phyloP scores from a whole-genome alignment of 352 stramenopile genomes.

The Phytophthora tubulina region DNA sequence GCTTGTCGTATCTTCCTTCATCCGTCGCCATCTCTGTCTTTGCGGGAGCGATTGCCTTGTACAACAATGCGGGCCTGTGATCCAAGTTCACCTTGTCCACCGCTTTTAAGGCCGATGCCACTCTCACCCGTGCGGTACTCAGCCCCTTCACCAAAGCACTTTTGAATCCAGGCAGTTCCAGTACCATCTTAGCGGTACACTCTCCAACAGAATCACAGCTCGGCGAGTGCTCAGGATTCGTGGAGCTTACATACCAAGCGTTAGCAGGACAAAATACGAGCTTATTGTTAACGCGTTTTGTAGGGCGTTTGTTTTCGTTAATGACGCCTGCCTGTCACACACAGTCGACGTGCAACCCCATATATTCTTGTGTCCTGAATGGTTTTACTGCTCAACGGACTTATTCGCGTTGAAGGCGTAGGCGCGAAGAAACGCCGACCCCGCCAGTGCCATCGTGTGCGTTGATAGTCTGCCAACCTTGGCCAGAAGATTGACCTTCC shows the following conservation, averaged over 20 bases:
- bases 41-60: background rate
- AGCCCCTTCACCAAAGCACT: background rate
- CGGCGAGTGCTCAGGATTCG: background rate
- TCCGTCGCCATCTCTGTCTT: constrained; percentile 11
- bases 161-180: constrained; percentile 10
- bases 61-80: background rate
- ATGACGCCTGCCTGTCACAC: constrained; percentile 6
- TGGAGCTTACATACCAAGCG: constrained; percentile 7
- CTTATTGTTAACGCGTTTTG: constrained; percentile 9
- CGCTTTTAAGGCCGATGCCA: background rate
- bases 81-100: constrained; percentile 6
- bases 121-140: background rate
- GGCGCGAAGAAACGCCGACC: background rate
- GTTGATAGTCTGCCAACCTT: background rate
- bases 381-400: constrained; percentile 1
- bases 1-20: constrained; percentile 2
- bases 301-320: background rate
- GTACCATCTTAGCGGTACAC: background rate
- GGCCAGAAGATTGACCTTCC: background rate
- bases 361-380: constrained; percentile 1
- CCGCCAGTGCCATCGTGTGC: background rate
- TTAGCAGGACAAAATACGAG: constrained; percentile 1
- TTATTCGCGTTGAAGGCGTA: constrained; percentile 25
- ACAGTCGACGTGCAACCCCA: constrained; percentile 1
- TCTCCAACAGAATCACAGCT: constrained; percentile 6